Evolutionary conservation across 768 basidiomycete genomes (phyloP).

Genomic region (Naganishia vishniacii): DNA sequence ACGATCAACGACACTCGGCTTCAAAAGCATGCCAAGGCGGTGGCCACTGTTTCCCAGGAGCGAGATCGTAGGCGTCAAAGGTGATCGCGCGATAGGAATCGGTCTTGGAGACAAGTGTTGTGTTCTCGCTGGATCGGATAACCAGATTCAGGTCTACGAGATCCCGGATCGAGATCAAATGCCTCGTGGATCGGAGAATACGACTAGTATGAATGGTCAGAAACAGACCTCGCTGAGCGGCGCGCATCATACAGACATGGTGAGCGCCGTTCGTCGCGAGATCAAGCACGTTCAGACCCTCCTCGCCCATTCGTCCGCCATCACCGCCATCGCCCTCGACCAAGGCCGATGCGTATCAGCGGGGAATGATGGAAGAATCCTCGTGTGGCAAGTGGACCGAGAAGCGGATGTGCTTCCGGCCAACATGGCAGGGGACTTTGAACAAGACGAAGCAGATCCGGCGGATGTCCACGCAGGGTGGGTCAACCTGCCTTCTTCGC

Average conservation of each 20-base stretch:
- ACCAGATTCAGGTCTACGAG: slow-evolving; percentile 46
- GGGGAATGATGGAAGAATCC: slow-evolving; percentile 40
- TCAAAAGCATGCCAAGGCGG: neutral
- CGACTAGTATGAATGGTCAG: neutral
- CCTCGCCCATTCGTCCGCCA: slow-evolving; percentile 38
- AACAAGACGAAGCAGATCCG: slow-evolving; percentile 3
- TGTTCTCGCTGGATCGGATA: slow-evolving; percentile 44
- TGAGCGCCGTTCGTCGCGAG: neutral
- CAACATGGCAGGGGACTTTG: slow-evolving; percentile 24
- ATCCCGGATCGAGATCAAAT: slow-evolving; percentile 19
- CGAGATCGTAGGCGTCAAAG: slow-evolving; percentile 40
- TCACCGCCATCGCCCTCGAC: slow-evolving; percentile 39
- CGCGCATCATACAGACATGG: neutral
- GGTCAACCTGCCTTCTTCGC: neutral
- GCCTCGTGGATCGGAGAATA: neutral
- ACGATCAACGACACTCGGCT: neutral
- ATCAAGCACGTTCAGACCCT: slow-evolving; percentile 44
- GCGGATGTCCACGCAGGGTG: slow-evolving; percentile 7
- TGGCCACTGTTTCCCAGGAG: slow-evolving; percentile 24
- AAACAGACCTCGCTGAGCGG: no score
- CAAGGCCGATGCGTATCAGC: slow-evolving; percentile 42
- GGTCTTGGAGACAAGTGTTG: slow-evolving; percentile 44
- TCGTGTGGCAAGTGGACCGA: slow-evolving; percentile 45
- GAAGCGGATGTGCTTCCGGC: slow-evolving; percentile 3
- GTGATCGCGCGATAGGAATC: slow-evolving; percentile 36